A percentile compares a stretch with the other conserved stretches of the same genome.
Conservation (phyloP, 164 flowering plant species). For the Aristolochia contorta region DNA sequence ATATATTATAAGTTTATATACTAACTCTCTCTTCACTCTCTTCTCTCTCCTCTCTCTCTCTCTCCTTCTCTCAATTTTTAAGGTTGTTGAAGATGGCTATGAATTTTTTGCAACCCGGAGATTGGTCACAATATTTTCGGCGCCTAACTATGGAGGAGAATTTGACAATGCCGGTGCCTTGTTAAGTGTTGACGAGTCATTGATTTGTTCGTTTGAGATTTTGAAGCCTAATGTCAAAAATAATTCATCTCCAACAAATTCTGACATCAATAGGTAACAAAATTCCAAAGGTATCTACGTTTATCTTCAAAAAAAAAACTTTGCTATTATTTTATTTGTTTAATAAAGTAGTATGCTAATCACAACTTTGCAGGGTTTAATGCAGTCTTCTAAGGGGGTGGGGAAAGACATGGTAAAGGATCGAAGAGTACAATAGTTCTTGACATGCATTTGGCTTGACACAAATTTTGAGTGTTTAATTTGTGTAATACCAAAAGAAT, state of each 20-base stretch:
- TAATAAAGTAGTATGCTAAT: too few species aligned
- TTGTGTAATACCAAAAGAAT: too few species aligned
- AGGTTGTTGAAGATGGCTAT: slow-evolving; percentile 58
- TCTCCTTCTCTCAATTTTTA: neutral
- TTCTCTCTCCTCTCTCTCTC: too few species aligned
- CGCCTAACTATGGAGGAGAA: slow-evolving; percentile 49
- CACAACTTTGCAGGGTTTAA: too few species aligned
- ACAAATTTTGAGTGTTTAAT: too few species aligned
- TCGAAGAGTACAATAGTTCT: too few species aligned
- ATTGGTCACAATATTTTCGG: slow-evolving; percentile 47
- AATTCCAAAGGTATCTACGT: slow-evolving; percentile 27
- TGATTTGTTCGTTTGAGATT: slow-evolving; percentile 43
- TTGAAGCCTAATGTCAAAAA: slow-evolving; percentile 24
- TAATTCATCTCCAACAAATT: slow-evolving; percentile 12
- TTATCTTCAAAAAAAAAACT: neutral
- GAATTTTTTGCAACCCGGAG: slow-evolving; percentile 43
- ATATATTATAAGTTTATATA: too few species aligned
- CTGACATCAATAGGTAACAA: slow-evolving; percentile 7
- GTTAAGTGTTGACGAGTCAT: slow-evolving; percentile 31
- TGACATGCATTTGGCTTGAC: too few species aligned
- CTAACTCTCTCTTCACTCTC: too few species aligned
- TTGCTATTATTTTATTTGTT: neutral
- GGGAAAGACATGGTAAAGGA: too few species aligned
- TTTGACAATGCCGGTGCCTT: slow-evolving; percentile 51
- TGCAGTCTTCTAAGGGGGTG: too few species aligned